These are phyloP conservation scores for Novakomyces olei DNA, from an alignment of 805 yeast genomes.

Conservation along the genomic window DNA sequence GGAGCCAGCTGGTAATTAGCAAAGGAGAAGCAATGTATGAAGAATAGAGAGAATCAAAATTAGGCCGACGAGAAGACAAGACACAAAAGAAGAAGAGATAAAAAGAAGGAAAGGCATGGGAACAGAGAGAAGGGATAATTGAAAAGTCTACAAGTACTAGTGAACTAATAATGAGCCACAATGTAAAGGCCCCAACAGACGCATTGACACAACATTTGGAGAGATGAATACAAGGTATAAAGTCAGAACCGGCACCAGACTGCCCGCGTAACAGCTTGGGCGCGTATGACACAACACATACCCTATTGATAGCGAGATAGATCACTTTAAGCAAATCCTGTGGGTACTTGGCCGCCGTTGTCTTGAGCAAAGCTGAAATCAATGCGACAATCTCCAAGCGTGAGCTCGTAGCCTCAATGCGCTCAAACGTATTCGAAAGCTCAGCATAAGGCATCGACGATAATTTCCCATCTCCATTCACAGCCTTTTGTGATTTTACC, in stretches of 20 bases:
- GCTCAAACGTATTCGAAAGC: constrained; percentile 36
- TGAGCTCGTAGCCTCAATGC: constrained; percentile 59
- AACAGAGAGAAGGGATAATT: not conserved
- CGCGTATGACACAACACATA: no score
- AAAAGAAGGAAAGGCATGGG: not conserved
- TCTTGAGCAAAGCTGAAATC: constrained; percentile 49
- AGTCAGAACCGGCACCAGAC: no score
- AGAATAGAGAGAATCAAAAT: no score
- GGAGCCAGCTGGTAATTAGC: constrained; percentile 67
- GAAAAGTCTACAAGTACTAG: not conserved
- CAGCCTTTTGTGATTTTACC: no score
- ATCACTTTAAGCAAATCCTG: constrained; percentile 42
- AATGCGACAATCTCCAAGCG: constrained; percentile 59
- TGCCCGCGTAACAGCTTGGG: no score
- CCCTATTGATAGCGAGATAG: constrained; percentile 54
- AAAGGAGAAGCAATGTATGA: no score
- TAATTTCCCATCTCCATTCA: no score
- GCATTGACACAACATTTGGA: no score
- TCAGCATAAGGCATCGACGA: constrained; percentile 12
- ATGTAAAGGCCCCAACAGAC: no score
- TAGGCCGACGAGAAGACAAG: no score
- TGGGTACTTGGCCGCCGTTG: constrained; percentile 35
- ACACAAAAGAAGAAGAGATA: no score
- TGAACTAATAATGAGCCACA: not conserved
- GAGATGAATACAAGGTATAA: no score